Evolutionary conservation across 306 rosid species (phyloP).

Genomic region (Begonia fuchsioides): DNA sequence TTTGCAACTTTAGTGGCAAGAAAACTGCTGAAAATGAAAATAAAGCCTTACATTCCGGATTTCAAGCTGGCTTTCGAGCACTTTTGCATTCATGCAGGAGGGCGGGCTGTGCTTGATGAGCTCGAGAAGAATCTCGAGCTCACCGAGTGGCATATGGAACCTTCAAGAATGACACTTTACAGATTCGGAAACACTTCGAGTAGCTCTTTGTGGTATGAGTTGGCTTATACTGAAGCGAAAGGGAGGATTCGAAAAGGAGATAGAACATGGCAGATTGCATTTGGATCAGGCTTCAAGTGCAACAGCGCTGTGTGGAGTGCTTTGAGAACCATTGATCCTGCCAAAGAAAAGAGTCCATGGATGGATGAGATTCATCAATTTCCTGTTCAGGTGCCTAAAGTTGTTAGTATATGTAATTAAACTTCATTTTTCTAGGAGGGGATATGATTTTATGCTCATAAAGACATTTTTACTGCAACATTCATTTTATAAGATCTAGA

Average conservation of each 20-base stretch:
- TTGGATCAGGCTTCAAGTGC: conserved; percentile 74
- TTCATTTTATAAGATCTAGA: no score
- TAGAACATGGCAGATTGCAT: conserved; percentile 27
- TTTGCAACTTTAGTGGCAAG: neutral
- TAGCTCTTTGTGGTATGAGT: conserved; percentile 1
- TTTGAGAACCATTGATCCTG: conserved; percentile 32
- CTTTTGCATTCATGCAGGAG: neutral
- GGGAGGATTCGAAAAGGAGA: conserved; percentile 52
- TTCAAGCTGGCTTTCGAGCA: conserved; percentile 2
- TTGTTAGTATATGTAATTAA: neutral
- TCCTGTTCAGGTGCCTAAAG: conserved; percentile 55
- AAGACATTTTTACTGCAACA: no score
- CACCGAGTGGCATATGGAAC: conserved; percentile 1
- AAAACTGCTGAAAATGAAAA: neutral
- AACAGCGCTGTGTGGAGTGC: conserved; percentile 75
- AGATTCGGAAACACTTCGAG: conserved; percentile 3
- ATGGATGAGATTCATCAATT: conserved; percentile 57
- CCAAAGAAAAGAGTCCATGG: conserved; percentile 27
- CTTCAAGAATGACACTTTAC: conserved; percentile 1
- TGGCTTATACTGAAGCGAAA: neutral
- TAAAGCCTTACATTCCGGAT: neutral
- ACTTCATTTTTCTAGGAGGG: no score
- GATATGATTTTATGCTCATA: no score
- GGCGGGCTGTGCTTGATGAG: conserved; percentile 1
- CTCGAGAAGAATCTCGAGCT: neutral